phyloP scores from a whole-genome alignment of 2,329 filamentous ascomycete genomes.

The Alternaria metachromatica region DNA sequence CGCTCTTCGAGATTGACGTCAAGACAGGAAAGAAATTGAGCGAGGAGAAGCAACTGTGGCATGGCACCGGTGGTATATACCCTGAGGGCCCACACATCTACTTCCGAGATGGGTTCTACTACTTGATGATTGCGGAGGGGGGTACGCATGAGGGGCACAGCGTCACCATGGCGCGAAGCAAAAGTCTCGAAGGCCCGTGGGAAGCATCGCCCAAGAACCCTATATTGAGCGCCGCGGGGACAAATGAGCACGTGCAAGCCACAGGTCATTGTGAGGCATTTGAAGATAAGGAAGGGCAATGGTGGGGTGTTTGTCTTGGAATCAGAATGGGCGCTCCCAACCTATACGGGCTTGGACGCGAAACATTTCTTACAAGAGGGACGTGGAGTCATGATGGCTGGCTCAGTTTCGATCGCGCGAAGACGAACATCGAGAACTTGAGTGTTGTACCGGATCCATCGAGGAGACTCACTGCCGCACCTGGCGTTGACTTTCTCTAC shows the following conservation, averaged over 20 bases:
- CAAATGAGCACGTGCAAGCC: slow-evolving; percentile 21
- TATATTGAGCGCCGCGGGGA: slow-evolving; percentile 12
- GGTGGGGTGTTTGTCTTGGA: slow-evolving; percentile 23
- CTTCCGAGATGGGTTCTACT: slow-evolving; percentile 41
- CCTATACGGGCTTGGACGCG: slow-evolving; percentile 17
- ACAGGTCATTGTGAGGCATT: slow-evolving; percentile 24
- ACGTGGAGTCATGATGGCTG: slow-evolving; percentile 15
- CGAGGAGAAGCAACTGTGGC: slow-evolving; percentile 33
- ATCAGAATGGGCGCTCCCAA: slow-evolving; percentile 2
- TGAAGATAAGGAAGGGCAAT: slow-evolving; percentile 13
- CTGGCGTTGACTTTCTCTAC: slow-evolving; percentile 6
- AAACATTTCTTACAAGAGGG: slow-evolving; percentile 17
- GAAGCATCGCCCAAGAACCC: slow-evolving; percentile 18
- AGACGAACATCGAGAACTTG: not conserved
- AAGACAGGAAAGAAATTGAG: slow-evolving; percentile 28
- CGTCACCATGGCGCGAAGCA: slow-evolving; percentile 19
- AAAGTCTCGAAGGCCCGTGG: slow-evolving; percentile 16
- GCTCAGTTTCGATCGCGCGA: slow-evolving; percentile 17
- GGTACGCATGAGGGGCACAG: slow-evolving; percentile 19
- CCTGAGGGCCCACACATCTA: slow-evolving; percentile 48
- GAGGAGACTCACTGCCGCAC: not conserved
- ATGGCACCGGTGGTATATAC: slow-evolving; percentile 37
- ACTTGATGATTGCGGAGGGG: slow-evolving; percentile 45
- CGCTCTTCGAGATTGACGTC: slow-evolving; percentile 35
- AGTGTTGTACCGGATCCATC: not conserved